phyloP scores from a whole-genome alignment of 305 asterid species.

The Ruellia speciosa region DNA sequence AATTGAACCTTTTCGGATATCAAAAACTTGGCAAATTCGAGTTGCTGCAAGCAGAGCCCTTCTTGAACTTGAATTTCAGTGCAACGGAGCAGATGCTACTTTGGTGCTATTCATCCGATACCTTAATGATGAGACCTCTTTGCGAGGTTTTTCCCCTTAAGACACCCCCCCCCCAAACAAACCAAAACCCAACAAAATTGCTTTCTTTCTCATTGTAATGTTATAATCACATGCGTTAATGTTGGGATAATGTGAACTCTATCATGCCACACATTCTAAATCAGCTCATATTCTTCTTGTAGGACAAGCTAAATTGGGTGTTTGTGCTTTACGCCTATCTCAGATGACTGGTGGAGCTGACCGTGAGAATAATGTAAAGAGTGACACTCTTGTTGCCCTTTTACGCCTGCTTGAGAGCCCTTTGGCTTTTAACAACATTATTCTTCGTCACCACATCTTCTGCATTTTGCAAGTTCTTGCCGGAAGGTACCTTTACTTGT shows the following conservation, averaged over 20 bases:
- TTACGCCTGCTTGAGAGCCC: slow-evolving; percentile 93
- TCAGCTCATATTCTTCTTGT: slow-evolving; percentile 22
- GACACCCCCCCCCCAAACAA: not conserved
- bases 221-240: not conserved
- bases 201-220: not conserved
- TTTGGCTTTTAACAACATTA: slow-evolving; percentile 69
- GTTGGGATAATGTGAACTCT: slow-evolving; percentile 1
- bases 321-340: slow-evolving; percentile 77
- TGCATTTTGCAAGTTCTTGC: slow-evolving; percentile 95
- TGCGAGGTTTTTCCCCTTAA: slow-evolving; percentile 53
- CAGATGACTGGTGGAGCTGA: slow-evolving; percentile 56
- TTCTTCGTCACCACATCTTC: slow-evolving; percentile 85
- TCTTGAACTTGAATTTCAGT: slow-evolving; percentile 82
- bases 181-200: no score
- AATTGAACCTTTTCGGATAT: slow-evolving; percentile 54
- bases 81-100: slow-evolving; percentile 76
- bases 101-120: slow-evolving; percentile 59
- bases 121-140: slow-evolving; percentile 62
- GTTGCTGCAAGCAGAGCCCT: slow-evolving; percentile 82
- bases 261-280: slow-evolving; percentile 21
- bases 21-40: slow-evolving; percentile 66
- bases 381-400: slow-evolving; percentile 72
- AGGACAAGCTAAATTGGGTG: slow-evolving; percentile 88
- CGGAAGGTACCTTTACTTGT: slow-evolving; percentile 50
- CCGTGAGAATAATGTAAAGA: slow-evolving; percentile 52